A percentile compares a stretch with the other conserved stretches of the same genome.
phyloP scores from a whole-genome alignment of 331 rosid species.

The Spiraea crenata region DNA sequence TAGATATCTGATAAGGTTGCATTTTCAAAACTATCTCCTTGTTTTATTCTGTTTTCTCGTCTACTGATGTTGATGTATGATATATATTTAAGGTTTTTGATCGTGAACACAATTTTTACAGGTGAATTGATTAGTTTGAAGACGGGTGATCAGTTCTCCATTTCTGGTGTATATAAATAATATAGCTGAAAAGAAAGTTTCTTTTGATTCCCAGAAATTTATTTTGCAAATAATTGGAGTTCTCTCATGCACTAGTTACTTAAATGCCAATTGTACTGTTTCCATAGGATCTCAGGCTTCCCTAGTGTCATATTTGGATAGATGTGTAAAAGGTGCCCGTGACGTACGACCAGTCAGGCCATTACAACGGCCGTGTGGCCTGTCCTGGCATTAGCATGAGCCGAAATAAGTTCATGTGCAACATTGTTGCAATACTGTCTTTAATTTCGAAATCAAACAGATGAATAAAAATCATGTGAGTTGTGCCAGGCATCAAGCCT shows the following conservation, averaged over 20 bases:
- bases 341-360: no score
- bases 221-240: neutral
- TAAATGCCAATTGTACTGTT: no score
- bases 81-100: neutral
- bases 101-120: neutral
- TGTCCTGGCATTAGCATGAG: no score
- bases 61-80: neutral
- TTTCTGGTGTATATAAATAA: slow-evolving; percentile 4
- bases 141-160: neutral
- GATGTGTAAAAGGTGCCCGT: no score
- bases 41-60: neutral
- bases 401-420: no score
- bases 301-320: no score
- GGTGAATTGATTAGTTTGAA: slow-evolving; percentile 4
- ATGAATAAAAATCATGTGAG: no score
- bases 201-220: neutral
- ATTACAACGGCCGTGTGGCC: no score
- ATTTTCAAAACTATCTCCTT: neutral
- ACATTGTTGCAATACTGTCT: no score
- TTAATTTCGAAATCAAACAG: no score
- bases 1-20: neutral
- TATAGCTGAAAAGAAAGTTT: neutral
- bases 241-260: neutral
- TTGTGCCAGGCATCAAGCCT: no score
- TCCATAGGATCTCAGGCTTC: no score